phyloP scores from a whole-genome alignment of 2,329 filamentous ascomycete species.

The Fusarium palustre region DNA sequence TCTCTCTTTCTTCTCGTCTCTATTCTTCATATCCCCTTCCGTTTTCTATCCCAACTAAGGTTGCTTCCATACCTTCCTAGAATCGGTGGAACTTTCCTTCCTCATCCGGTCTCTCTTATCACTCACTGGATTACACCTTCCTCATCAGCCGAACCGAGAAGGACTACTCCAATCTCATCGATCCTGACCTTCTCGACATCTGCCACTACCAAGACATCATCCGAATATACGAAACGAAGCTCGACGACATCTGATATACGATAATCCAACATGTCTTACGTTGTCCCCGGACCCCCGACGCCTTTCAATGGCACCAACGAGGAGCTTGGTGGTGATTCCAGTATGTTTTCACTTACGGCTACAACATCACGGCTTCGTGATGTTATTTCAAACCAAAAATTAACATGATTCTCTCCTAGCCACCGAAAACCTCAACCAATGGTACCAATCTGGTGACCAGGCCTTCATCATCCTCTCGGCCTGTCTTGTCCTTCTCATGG shows the following conservation, averaged over 20 bases:
- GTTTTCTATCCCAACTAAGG: slow-evolving; percentile 20
- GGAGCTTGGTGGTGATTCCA: slow-evolving; percentile 79
- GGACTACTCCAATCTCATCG: slow-evolving; percentile 6
- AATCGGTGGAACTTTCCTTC: slow-evolving; percentile 28
- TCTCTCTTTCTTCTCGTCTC: background rate
- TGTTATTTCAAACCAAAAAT: background rate
- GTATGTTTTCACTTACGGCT: slow-evolving; percentile 62
- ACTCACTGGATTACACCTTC: slow-evolving; percentile 11
- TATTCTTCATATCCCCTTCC: slow-evolving; percentile 19
- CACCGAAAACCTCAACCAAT: slow-evolving; percentile 92
- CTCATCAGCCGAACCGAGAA: slow-evolving; percentile 14
- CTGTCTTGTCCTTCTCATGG: slow-evolving; percentile 96
- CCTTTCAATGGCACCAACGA: slow-evolving; percentile 73
- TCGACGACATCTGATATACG: slow-evolving; percentile 8
- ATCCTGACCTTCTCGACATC: background rate
- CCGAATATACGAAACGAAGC: slow-evolving; percentile 24
- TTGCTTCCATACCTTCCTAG: slow-evolving; percentile 25
- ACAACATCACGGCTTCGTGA: background rate
- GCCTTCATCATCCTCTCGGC: slow-evolving; percentile 91
- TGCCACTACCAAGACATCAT: slow-evolving; percentile 2
- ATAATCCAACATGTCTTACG: slow-evolving; percentile 66
- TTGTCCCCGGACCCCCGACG: slow-evolving; percentile 68
- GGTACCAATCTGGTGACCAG: slow-evolving; percentile 91
- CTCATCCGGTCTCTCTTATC: slow-evolving; percentile 17
- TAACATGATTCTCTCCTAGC: slow-evolving; percentile 60